These are phyloP conservation scores for Porcisia hertigi DNA, from an alignment of 208 protist genomes.

Conservation along the genomic window DNA sequence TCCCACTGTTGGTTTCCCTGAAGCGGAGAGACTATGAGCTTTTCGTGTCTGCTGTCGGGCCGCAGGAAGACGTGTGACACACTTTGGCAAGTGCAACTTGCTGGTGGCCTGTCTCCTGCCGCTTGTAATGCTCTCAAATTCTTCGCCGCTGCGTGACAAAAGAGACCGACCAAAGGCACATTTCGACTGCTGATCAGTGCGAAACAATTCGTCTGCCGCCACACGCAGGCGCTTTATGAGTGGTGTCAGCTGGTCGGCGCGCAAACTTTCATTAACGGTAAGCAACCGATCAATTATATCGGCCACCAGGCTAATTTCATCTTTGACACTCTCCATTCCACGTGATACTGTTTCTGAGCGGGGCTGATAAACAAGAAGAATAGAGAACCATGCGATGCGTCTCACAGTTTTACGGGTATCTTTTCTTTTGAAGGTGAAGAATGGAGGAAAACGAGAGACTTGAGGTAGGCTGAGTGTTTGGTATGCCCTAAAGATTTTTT, in stretches of 20 bases:
- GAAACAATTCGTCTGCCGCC: constrained; percentile 25
- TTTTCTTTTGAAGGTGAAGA: background rate
- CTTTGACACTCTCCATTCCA: constrained; percentile 24
- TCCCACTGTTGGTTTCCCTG: background rate
- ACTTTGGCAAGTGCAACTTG: background rate
- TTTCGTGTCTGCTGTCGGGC: background rate
- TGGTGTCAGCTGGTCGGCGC: constrained; percentile 46
- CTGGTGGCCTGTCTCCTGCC: background rate
- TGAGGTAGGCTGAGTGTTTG: background rate
- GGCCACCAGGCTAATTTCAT: constrained; percentile 60
- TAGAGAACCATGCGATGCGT: too few relatives aligned
- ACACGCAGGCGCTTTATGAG: constrained; percentile 41
- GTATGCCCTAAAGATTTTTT: background rate
- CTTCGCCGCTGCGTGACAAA: background rate
- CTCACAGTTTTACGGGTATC: background rate
- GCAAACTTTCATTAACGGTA: constrained; percentile 25
- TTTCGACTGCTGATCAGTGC: background rate
- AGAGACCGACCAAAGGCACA: background rate
- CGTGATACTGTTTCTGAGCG: background rate
- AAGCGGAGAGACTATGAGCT: background rate
- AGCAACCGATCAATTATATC: constrained; percentile 64
- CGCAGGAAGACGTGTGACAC: background rate
- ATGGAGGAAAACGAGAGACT: background rate
- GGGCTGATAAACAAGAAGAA: background rate
- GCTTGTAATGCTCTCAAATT: background rate